Evolutionary conservation across 495 filamentous ascomycete genomes (phyloP), one percentile per base, ranked within the genome.

Genomic region (Acidiella bohemica): DNA sequence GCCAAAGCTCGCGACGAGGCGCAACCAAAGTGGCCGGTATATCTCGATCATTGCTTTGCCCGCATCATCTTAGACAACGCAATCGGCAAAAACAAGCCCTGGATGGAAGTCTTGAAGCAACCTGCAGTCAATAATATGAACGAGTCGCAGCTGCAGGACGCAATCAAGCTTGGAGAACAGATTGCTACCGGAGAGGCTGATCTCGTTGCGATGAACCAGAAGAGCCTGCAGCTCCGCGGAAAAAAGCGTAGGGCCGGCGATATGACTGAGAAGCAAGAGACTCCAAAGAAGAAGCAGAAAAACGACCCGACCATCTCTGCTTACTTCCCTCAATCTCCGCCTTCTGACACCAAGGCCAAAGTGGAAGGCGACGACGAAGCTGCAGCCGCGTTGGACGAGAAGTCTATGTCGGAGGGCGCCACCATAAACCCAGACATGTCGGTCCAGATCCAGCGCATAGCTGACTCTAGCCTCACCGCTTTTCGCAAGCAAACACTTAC

Each of bases 11-110:
- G 31, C 13, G 45, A 53, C 25, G 44, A 48, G 0, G 51, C 41
- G 3, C 59, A 62, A 44, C 9, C 22, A 22, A 18, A 39, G 2
- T 62, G 59, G 59, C 56, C 59, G 4, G 55, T 62, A 14, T 42
- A 51, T 14, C 26, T 56, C 21, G 59, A 62, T 33, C 59, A 62
- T 36, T 62, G 59, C 53, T 62, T 62, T 42, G 59, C 59, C 13
- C 51, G 59, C 17, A 58, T 62, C 35, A 53, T 62, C 4, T 51
- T 61, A 21, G 59, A 61, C 44, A 47, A 57, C 37, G 54, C 57
- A 13, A 49, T 62, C 25, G 59, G 59, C 14, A 44, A 39, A n/a
- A 41, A 49, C 24, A 27, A 19, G 13, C 56, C 44, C 6, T 57
- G 48, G 54, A 55, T 17, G 10, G 39, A 47, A 14, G 36, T 44